Conservation (phyloP, 768 basidiomycete genomes). For the Boletus rex-veris region DNA sequence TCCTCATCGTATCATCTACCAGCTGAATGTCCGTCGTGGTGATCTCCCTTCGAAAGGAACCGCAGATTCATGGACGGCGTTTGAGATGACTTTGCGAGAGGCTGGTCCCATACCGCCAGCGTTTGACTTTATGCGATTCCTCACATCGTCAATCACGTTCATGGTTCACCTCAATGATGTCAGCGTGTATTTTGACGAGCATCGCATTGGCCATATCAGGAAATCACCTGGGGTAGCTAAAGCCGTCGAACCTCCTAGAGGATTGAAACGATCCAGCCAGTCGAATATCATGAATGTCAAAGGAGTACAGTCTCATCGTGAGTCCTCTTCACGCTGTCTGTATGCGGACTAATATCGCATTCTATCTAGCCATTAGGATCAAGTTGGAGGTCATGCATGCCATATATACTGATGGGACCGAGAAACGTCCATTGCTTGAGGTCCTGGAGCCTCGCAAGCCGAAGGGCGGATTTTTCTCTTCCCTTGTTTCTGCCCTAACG, state of each 20-base stretch:
- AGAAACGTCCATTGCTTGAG: constrained; percentile 41
- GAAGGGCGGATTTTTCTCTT: constrained; percentile 46
- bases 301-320: constrained; percentile 61
- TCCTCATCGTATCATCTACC: constrained; percentile 4
- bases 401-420: constrained; percentile 7
- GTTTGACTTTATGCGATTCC: constrained; percentile 86
- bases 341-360: not conserved
- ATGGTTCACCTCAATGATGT: constrained; percentile 78
- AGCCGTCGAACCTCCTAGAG: constrained; percentile 49
- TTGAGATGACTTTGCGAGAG: constrained; percentile 86
- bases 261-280: constrained; percentile 53
- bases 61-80: constrained; percentile 69
- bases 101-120: constrained; percentile 73
- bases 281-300: constrained; percentile 66
- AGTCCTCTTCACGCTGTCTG: constrained; percentile 19
- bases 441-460: constrained; percentile 32
- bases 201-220: constrained; percentile 60
- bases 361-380: constrained; percentile 38
- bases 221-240: constrained; percentile 58
- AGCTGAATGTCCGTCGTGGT: constrained; percentile 85
- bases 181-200: constrained; percentile 78
- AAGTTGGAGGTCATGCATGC: constrained; percentile 11
- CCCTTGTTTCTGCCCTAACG: constrained; percentile 28
- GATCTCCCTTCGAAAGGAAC: constrained; percentile 42
- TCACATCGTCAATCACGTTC: constrained; percentile 90